A percentile compares a stretch with the other conserved stretches of the same genome.
Evolutionary conservation across 1,139 yeast species (phyloP).

Genomic region (Candida glucosophila): DNA sequence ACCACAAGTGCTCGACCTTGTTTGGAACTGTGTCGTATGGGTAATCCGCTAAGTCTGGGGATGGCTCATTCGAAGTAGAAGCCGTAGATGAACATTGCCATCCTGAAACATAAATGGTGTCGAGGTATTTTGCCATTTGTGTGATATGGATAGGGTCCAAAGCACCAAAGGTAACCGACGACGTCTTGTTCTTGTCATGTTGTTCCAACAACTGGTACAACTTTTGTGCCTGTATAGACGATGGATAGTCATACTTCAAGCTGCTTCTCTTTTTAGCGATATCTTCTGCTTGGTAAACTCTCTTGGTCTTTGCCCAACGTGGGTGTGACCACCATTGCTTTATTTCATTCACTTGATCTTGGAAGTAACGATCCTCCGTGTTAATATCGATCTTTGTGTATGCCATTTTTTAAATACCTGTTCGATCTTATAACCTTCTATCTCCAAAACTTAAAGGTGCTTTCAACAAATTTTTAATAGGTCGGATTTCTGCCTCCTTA

Average conservation of each 20-base stretch:
- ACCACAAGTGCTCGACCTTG: conserved; percentile 95
- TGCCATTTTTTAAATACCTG: conserved; percentile 23
- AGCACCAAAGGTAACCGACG: conserved; percentile 91
- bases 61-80: conserved; percentile 93
- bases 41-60: conserved; percentile 97
- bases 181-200: conserved; percentile 68
- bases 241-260: conserved; percentile 59
- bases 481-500: conserved; percentile 1
- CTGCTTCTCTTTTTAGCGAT: conserved; percentile 87
- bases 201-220: conserved; percentile 59
- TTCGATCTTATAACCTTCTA: too few relatives aligned
- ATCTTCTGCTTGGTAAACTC: conserved; percentile 84
- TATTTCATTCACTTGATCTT: conserved; percentile 63
- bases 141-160: conserved; percentile 93
- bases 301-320: conserved; percentile 82
- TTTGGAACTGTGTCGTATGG: conserved; percentile 98
- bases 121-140: conserved; percentile 94
- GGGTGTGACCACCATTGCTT: conserved; percentile 89
- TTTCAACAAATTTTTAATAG: background rate
- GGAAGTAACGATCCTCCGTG: conserved; percentile 58
- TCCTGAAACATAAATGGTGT: conserved; percentile 88
- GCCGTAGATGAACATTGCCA: conserved; percentile 99
- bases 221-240: conserved; percentile 78
- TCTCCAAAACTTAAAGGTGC: conserved; percentile 1
- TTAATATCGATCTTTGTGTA: conserved; percentile 48